A percentile compares a stretch with the other conserved stretches of the same genome.
These are phyloP conservation scores for Metschnikowia reukaufii DNA, from an alignment of 805 yeast species.

Conservation along the genomic window DNA sequence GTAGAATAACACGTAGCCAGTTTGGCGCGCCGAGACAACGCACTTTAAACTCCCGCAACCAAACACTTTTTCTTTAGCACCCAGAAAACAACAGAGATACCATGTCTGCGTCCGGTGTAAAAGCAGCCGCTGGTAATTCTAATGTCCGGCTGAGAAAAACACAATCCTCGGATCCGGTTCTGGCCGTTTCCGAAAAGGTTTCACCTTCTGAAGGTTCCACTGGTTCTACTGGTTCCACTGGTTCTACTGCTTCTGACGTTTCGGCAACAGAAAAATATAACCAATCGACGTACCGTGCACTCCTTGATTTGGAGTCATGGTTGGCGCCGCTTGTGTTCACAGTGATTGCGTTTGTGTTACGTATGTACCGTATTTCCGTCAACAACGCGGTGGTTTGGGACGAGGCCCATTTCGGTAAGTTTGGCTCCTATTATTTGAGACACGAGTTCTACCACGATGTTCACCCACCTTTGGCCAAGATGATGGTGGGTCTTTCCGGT, in stretches of 20 bases:
- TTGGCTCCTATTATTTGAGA: conserved; percentile 75
- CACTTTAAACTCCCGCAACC: too few species aligned
- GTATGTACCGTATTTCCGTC: conserved; percentile 73
- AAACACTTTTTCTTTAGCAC: neutral
- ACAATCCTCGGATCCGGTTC: conserved; percentile 2
- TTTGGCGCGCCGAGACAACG: neutral
- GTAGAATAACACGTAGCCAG: conserved; percentile 4
- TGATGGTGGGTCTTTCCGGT: conserved; percentile 77
- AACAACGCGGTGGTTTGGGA: conserved; percentile 79
- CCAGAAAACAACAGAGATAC: neutral
- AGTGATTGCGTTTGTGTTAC: conserved; percentile 61
- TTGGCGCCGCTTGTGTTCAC: conserved; percentile 68
- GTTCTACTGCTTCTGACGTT: too few species aligned
- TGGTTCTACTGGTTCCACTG: too few species aligned
- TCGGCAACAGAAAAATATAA: conserved; percentile 19
- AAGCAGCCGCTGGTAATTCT: conserved; percentile 7
- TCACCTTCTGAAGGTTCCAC: too few species aligned
- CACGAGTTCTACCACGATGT: conserved; percentile 85
- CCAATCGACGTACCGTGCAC: conserved; percentile 20
- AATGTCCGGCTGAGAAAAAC: conserved; percentile 6
- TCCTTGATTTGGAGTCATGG: conserved; percentile 35
- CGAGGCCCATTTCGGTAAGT: conserved; percentile 87
- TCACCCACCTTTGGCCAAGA: conserved; percentile 84
- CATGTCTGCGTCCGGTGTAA: conserved; percentile 22
- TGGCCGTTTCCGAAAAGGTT: neutral